Conservation (phyloP, 2,329 filamentous ascomycete genomes). For the Tetracladium maxilliforme region DNA sequence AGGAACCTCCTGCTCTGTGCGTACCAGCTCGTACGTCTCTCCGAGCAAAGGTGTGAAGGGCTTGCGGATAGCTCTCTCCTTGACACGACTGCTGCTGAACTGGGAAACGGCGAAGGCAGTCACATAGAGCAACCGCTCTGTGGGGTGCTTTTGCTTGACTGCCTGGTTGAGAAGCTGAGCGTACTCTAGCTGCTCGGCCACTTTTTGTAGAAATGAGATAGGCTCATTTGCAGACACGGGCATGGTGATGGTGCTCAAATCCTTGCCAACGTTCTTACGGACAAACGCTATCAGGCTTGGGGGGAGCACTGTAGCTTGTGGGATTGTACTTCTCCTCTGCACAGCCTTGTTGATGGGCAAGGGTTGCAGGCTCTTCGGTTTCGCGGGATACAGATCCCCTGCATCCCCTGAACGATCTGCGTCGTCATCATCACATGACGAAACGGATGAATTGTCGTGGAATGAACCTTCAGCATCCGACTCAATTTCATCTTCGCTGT, state of each 20-base stretch:
- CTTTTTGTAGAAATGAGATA: constrained; percentile 70
- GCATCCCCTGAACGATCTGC: constrained; percentile 38
- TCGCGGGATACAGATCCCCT: constrained; percentile 59
- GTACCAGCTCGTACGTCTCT: constrained; percentile 86
- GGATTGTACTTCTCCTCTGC: constrained; percentile 53
- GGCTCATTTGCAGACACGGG: constrained; percentile 95
- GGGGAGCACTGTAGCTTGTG: constrained; percentile 61
- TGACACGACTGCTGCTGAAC: constrained; percentile 68
- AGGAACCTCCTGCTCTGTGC: constrained; percentile 59
- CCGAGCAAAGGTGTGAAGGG: constrained; percentile 95
- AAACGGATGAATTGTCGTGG: constrained; percentile 39
- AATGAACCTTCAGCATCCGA: constrained; percentile 25
- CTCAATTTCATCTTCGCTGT: constrained; percentile 53
- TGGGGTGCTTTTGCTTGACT: constrained; percentile 39
- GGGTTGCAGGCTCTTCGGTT: constrained; percentile 62
- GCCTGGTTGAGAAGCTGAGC: constrained; percentile 70
- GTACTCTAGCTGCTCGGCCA: constrained; percentile 87
- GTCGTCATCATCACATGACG: constrained; percentile 41
- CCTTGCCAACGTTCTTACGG: constrained; percentile 95
- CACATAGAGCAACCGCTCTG: constrained; percentile 68
- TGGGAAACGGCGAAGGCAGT: constrained; percentile 83
- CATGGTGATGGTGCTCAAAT: constrained; percentile 93
- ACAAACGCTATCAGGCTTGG: constrained; percentile 89
- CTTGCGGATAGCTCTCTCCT: constrained; percentile 85
- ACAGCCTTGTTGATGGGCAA: constrained; percentile 56